phyloP scores from a whole-genome alignment of 345 rosid species.

The Leavenworthia alabamica region DNA sequence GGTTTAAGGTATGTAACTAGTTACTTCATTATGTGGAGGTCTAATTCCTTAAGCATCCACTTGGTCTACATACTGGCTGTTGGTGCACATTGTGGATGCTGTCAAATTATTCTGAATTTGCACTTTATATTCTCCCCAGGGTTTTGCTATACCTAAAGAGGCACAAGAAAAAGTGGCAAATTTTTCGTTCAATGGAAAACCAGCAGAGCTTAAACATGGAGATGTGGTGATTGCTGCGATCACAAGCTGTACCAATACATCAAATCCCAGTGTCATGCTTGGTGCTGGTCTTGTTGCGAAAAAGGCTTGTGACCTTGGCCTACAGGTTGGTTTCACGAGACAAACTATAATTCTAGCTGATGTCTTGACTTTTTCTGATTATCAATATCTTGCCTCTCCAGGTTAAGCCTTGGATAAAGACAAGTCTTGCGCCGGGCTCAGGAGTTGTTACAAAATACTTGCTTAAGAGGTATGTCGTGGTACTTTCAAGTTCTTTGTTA shows the following conservation, averaged over 20 bases:
- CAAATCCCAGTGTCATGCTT: slow-evolving; percentile 98
- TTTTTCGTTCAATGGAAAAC: slow-evolving; percentile 77
- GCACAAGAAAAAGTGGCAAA: slow-evolving; percentile 62
- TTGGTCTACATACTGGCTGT: not conserved
- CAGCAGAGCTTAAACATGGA: slow-evolving; percentile 92
- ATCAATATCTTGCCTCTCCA: slow-evolving; percentile 24
- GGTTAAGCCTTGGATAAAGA: slow-evolving; percentile 98
- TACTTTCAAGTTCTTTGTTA: not conserved
- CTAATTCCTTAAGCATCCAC: not conserved
- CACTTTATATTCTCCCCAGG: slow-evolving; percentile 36
- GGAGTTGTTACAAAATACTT: slow-evolving; percentile 98
- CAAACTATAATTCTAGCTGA: not conserved
- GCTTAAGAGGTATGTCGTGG: slow-evolving; percentile 48
- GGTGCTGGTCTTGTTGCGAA: slow-evolving; percentile 98
- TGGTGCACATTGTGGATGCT: not conserved
- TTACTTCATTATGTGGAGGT: not conserved
- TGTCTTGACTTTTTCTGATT: not conserved
- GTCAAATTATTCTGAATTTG: not conserved
- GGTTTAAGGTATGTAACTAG: slow-evolving; percentile 66
- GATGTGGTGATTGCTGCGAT: slow-evolving; percentile 99
- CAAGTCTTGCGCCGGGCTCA: slow-evolving; percentile 99
- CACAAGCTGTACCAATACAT: slow-evolving; percentile 96
- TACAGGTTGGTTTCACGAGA: slow-evolving; percentile 48
- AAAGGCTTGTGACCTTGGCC: slow-evolving; percentile 89
- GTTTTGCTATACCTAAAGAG: slow-evolving; percentile 91